Evolutionary conservation across 2,329 filamentous ascomycete genomes (phyloP), one percentile per base, ranked within the genome.

Genomic region (Metarhizium sp.): DNA sequence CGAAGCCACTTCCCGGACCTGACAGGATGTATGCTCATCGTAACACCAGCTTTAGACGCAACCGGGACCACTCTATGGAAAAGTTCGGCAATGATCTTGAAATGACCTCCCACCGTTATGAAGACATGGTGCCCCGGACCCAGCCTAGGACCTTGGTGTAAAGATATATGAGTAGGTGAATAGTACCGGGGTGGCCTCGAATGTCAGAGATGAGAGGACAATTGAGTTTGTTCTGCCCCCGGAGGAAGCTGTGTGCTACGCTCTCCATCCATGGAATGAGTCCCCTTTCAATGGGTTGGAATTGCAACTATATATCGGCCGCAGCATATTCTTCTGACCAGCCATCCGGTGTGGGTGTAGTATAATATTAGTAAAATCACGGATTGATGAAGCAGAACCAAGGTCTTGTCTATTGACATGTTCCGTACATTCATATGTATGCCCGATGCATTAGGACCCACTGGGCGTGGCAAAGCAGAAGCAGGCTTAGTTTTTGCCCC

Each of bases 71-170:
- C 52, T 68, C 67, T n/a, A 66, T 69, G 48, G 72, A 75, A 54
- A 66, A 70, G 48, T 69, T 68, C 11, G 66, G 69, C 50, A 64
- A 67, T 16, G 77, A 78, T 50, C 70, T 81, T 47, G 78, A 82
- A 60, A 69, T 76, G 62, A 75, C 75, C 57, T 74, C 78, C 3
- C 73, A 76, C 57, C 73, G 78, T 46, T 83, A 83, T 59, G 80
- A 83, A 65, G 80, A 83, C 59, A 79, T 82, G 78, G 62, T 78
- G 25, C 78, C 78, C 32, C 70, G 78, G 48, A 71, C 75, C 57
- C 72, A 75, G 50, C 80, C 80, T 11, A 70, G 73, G 64, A 72
- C 66, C 16, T 70, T 74, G 67, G 70, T 75, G 10, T 75, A 57
- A 64, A 34, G 50, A 29, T 18, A 29, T 16, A 30, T 30, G 11